Base-by-base conservation (phyloP, 208 protist genomes). In the Trypanosoma rangeli region DNA sequence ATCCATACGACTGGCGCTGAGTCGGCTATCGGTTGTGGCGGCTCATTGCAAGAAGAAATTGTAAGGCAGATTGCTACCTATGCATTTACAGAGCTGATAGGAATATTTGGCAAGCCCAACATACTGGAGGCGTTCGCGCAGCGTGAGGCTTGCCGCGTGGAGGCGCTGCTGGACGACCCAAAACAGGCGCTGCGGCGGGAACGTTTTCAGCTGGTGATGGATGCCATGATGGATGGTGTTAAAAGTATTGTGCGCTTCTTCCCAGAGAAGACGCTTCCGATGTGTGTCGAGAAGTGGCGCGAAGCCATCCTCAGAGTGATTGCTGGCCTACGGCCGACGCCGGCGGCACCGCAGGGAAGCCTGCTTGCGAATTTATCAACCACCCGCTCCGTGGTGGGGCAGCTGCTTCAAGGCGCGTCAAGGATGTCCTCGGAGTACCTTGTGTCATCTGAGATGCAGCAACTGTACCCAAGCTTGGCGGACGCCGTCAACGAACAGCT, bases 171-270 rank as follows among this genome's bases (percentile, higher is more conserved):
- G 26, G 31, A 44, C 0, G 71, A 66, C 44, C 33, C 71, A 22
- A 10, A 71, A 13, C 48, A 31, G 24, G 49, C 48, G 4, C 20
- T 66, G 48, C 44, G 61, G 24, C 64, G 57, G n/a, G 71, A 70
- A 42, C 71, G 50, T 3, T 76, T 76, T 67, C 55, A 46, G 20
- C 18, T 29, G 18, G 67, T 52, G 33, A 70, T 73, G 73, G 63
- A 72, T 56, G 48, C 18, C 2, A 5, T 78, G 16, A 44, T 56
- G 18, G 61, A 67, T 53, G 68, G 55, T 1, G 55, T 80, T 0
- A 71, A 73, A 63, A 71, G 72, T 39, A 72, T 82, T 54, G 63
- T 88, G 24, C 73, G 72, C 49, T 88, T 83, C 64, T 81, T 77
- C 29, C 86, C 86, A 9, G 78, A 88, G 1, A 79, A 82, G 42